Base-by-base conservation (phyloP, 352 stramenopile species). In the Globisporangium abappressorium region DNA sequence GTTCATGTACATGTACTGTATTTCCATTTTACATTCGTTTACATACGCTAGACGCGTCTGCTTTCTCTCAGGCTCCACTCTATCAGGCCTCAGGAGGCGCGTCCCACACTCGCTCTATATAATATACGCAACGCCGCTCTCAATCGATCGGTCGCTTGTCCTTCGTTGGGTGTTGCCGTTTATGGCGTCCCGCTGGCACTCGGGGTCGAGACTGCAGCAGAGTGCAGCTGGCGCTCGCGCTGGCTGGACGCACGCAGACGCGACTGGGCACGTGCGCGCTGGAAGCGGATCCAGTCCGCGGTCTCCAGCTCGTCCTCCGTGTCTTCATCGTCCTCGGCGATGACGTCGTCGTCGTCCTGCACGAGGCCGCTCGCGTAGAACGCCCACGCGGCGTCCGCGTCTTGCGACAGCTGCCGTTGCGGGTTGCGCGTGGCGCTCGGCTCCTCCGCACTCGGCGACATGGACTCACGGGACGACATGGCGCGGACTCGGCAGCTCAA, bases 351-450 rank as follows among this genome's bases (percentile, higher is more conserved):
- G 57, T 75, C 74, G 57, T 87, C 75, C 55, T 85, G 70, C 64
- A 87, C 69, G 51, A 91, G 78, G 2, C 75, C 82, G 69, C 79
- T 81, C 57, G 75, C 70, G 73, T 89, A 91, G 43, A 91, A 91
- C 55, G 85, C 81, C 72, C 76, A 84, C 49, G 58, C 58, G 5
- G 66, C 54, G 12, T 55, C 65, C 3, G 30, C 43, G 24, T 26
- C 56, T 28, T 34, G 28, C 46, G 56, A 24, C 28, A 2, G 49
- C n/a, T 57, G 26, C 28, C 26, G 8, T 5, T n/a, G 9, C 26
- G 9, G 59, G 38, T 12, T n/a, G 5, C 43, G 43, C 18, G 43
- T 11, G 11, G 41, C 41, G 20, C 28, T 68, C 47, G 11, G 18
- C 54, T 54, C 63, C 38, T 54, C 53, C 22, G 55, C 41, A 22